These are phyloP conservation scores for Dicorynia guianensis DNA, from an alignment of 306 rosid genomes.

Conservation along the genomic window DNA sequence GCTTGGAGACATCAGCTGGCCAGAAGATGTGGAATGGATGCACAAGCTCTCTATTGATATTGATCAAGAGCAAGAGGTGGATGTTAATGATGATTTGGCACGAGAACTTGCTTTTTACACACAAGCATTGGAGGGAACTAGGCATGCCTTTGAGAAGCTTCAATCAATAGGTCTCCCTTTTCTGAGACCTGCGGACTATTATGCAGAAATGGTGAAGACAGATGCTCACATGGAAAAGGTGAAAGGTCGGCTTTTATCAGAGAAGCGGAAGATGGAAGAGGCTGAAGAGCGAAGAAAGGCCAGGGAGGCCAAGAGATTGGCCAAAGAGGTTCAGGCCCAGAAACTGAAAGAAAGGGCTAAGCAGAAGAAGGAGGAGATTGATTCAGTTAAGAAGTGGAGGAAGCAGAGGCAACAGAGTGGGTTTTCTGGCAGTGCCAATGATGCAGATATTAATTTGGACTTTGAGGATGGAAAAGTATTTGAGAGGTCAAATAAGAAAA, in stretches of 20 bases:
- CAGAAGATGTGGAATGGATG: slow-evolving; percentile 74
- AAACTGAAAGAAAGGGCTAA: slow-evolving; percentile 83
- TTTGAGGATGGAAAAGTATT: slow-evolving; percentile 82
- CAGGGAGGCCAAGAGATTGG: slow-evolving; percentile 75
- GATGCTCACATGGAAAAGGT: slow-evolving; percentile 86
- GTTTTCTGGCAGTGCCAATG: slow-evolving; percentile 66
- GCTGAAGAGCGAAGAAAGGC: slow-evolving; percentile 92
- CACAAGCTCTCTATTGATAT: slow-evolving; percentile 77
- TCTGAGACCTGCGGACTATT: slow-evolving; percentile 83
- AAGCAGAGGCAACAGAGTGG: slow-evolving; percentile 93
- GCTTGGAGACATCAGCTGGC: slow-evolving; percentile 91
- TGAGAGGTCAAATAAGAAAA: slow-evolving; percentile 70
- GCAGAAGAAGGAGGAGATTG: slow-evolving; percentile 87
- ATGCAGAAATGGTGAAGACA: slow-evolving; percentile 93
- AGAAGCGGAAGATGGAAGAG: slow-evolving; percentile 81
- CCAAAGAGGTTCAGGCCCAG: slow-evolving; percentile 87
- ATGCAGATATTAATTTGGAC: slow-evolving; percentile 48
- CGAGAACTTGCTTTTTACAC: slow-evolving; percentile 85
- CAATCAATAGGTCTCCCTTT: slow-evolving; percentile 76
- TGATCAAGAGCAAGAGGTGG: slow-evolving; percentile 81
- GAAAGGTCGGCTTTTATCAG: slow-evolving; percentile 72
- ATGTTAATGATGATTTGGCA: slow-evolving; percentile 84
- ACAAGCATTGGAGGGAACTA: slow-evolving; percentile 87
- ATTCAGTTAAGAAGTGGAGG: slow-evolving; percentile 97
- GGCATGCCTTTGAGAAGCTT: slow-evolving; percentile 76